Evolutionary conservation across 2,329 filamentous ascomycete genomes (phyloP).

Genomic region (Neonectria hederae): DNA sequence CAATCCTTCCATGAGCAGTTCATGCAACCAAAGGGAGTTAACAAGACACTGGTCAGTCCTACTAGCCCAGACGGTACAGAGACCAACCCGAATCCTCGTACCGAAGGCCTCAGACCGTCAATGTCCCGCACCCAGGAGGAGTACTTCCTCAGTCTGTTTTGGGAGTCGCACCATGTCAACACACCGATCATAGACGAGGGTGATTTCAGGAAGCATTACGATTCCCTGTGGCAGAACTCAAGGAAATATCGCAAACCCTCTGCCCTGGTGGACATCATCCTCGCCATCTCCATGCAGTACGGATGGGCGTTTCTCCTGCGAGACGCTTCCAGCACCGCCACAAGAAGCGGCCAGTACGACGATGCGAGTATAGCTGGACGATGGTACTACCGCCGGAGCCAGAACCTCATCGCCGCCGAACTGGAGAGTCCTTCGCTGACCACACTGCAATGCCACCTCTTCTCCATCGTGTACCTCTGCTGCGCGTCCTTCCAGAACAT

Average conservation of each 20-base stretch:
- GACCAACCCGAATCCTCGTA: not conserved
- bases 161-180: constrained; percentile 54
- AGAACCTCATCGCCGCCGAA: constrained; percentile 53
- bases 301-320: constrained; percentile 42
- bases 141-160: constrained; percentile 56
- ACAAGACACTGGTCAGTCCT: constrained; percentile 18
- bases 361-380: constrained; percentile 56
- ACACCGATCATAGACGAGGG: constrained; percentile 53
- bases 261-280: constrained; percentile 61
- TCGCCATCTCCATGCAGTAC: constrained; percentile 63
- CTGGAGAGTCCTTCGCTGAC: constrained; percentile 57
- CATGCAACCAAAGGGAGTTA: constrained; percentile 31
- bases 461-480: constrained; percentile 57
- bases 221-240: constrained; percentile 48
- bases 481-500: constrained; percentile 60
- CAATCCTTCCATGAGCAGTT: constrained; percentile 31
- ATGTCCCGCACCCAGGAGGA: constrained; percentile 56
- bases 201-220: constrained; percentile 55
- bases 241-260: constrained; percentile 51
- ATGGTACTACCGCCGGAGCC: constrained; percentile 58
- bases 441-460: constrained; percentile 59
- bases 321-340: not conserved
- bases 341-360: constrained; percentile 19
- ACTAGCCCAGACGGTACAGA: constrained; percentile 1
- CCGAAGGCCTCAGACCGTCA: constrained; percentile 38